A percentile compares a stretch with the other conserved stretches of the same genome.
Evolutionary conservation across 164 flowering plant genomes (phyloP).

Genomic region (Macadamia tetraphylla): DNA sequence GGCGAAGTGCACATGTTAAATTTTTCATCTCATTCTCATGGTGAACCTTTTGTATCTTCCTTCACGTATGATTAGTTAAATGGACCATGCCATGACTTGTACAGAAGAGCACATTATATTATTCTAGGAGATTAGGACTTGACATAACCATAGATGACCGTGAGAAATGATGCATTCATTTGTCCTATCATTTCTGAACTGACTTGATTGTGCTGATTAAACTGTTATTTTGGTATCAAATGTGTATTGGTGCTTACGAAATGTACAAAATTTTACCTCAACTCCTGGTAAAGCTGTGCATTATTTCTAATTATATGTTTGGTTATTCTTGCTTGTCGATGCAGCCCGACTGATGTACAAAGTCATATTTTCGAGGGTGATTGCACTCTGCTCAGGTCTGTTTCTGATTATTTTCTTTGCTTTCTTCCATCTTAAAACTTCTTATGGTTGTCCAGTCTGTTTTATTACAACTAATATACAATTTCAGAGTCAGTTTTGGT

Average conservation of each 20-base stretch:
- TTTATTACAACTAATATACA: neutral
- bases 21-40: no score
- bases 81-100: no score
- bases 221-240: neutral
- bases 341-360: slow-evolving; percentile 24
- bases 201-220: neutral
- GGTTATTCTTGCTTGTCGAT: slow-evolving; percentile 17
- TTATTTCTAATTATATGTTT: slow-evolving; percentile 5
- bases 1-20: no score
- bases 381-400: slow-evolving; percentile 33
- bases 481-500: neutral
- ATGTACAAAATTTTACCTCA: neutral
- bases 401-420: slow-evolving; percentile 2
- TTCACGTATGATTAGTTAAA: no score
- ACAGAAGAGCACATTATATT: no score
- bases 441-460: neutral
- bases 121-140: no score
- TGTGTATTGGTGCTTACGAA: neutral
- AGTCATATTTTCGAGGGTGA: slow-evolving; percentile 14
- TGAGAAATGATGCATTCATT: no score
- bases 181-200: no score
- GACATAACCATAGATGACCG: no score
- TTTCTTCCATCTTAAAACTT: neutral
- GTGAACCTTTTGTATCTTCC: no score
- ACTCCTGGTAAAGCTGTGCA: neutral